Evolutionary conservation across 108 stramenopile species (phyloP).

Genomic region (Asterionellopsis glacialis): DNA sequence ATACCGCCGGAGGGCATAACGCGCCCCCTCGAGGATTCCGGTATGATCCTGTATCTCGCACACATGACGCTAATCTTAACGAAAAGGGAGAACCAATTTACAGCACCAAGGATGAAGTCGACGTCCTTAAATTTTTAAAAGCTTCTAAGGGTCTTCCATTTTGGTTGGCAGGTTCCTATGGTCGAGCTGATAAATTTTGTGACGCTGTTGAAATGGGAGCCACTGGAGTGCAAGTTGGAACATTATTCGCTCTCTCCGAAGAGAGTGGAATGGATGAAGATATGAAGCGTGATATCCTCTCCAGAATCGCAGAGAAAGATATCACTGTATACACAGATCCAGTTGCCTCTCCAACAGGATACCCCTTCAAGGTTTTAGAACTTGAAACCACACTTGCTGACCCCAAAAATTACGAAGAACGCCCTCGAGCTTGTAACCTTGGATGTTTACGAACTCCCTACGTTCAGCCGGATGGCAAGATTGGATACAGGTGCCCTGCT

Average conservation of each 20-base stretch:
- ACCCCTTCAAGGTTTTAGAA: constrained; percentile 49
- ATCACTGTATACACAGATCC: constrained; percentile 39
- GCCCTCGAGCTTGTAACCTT: constrained; percentile 39
- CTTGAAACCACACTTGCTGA: constrained; percentile 27
- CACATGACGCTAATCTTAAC: constrained; percentile 15
- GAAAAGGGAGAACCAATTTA: constrained; percentile 36
- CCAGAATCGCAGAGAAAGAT: constrained; percentile 15
- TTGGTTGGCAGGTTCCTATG: constrained; percentile 46
- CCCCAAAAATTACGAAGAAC: constrained; percentile 20
- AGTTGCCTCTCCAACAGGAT: constrained; percentile 43
- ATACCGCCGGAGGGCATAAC: constrained; percentile 46
- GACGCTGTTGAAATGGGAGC: constrained; percentile 37
- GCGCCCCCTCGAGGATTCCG: constrained; percentile 45
- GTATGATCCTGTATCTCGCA: constrained; percentile 17
- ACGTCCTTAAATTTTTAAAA: constrained; percentile 26
- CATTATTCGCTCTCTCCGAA: constrained; percentile 36
- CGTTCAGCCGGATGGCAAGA: constrained; percentile 22
- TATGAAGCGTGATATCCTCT: constrained; percentile 22
- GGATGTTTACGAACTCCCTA: constrained; percentile 39
- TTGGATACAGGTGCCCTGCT: constrained; percentile 36
- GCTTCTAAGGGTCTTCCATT: constrained; percentile 37
- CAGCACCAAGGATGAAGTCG: constrained; percentile 43
- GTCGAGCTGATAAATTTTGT: constrained; percentile 22
- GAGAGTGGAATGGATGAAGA: constrained; percentile 36
- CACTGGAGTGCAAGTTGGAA: constrained; percentile 44